Conservation (phyloP, 805 yeast genomes). For the Yamadazyma akitaensis region DNA sequence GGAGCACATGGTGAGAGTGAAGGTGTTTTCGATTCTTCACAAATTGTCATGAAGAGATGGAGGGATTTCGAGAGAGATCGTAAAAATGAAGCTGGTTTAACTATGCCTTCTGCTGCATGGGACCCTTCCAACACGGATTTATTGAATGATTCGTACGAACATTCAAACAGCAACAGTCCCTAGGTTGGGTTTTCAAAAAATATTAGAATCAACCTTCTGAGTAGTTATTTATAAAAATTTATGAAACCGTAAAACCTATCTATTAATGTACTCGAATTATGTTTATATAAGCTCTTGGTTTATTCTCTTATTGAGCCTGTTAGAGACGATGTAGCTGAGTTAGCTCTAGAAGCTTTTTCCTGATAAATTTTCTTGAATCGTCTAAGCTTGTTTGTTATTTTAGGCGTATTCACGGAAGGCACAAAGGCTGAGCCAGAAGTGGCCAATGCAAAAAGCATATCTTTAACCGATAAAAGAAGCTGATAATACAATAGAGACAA, state of each 20-base stretch:
- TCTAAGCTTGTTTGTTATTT: constrained; percentile 35
- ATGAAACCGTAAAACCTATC: not conserved
- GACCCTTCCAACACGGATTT: constrained; percentile 35
- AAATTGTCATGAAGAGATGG: constrained; percentile 91
- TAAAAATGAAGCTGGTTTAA: constrained; percentile 28
- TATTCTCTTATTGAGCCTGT: not conserved
- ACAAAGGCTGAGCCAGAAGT: constrained; percentile 38
- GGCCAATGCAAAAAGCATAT: constrained; percentile 22
- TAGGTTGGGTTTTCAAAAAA: not conserved
- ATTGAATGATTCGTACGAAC: constrained; percentile 14
- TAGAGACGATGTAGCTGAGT: not conserved
- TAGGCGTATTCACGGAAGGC: constrained; percentile 31
- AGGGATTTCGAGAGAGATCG: constrained; percentile 82
- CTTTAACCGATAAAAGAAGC: too few species aligned
- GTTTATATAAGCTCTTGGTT: not conserved
- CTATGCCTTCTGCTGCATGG: constrained; percentile 43
- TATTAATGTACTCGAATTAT: not conserved
- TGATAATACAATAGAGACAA: too few species aligned
- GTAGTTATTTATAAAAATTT: not conserved
- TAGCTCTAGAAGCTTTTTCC: constrained; percentile 16
- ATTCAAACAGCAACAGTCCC: constrained; percentile 2
- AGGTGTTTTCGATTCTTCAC: constrained; percentile 90
- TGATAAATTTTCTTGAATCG: constrained; percentile 32
- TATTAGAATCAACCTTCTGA: not conserved
- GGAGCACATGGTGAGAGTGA: constrained; percentile 63